Base-by-base conservation (phyloP, 345 rosid genomes). In the Sisymbrium irio region DNA sequence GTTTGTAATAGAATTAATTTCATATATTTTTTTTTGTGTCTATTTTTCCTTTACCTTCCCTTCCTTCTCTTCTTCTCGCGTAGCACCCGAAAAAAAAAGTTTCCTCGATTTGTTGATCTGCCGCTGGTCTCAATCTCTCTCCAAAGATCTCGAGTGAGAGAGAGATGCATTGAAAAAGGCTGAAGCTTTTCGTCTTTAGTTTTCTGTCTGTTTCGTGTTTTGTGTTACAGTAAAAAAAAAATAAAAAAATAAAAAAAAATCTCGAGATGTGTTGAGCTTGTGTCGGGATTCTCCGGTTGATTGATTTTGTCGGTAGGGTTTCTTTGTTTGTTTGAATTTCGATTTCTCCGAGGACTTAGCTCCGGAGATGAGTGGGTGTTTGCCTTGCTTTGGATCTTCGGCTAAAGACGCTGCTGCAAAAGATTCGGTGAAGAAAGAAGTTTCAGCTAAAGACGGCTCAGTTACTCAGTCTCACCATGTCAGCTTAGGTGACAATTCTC, bases 321-420 rank as follows among this genome's bases (percentile, higher is more conserved):
- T 73, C 59, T 80, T 77, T 72, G 56, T 53, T 22, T 42, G 4
- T 44, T 39, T 47, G 78, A 85, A 76, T 13, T 85, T 77, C 80
- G 93, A 83, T 80, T n/a, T 58, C 75, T 69, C 76, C 66, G 55
- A 76, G 54, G 57, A 40, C 39, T 47, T 57, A 70, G 57, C 62
- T 71, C 65, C 62, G 80, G 80, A 77, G 76, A 95, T 95, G 99
- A 97, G 92, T 85, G 88, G 97, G 85, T 95, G 99, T 81, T 86
- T 90, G 58, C 93, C 99, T 72, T 95, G 99, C 84, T 95, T 95
- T 77, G 94, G 92, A 82, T 95, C 99, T 85, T 84, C 99, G 61
- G 80, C 75, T 81, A 86, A 87, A 81, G 95, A 82, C 39, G 75
- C 77, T 65, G 69, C 77, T 74, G 78, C 86, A 18, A 88, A 92